Base-by-base conservation (phyloP, 176 grass and related monocot species). In the Avena atlantica region DNA sequence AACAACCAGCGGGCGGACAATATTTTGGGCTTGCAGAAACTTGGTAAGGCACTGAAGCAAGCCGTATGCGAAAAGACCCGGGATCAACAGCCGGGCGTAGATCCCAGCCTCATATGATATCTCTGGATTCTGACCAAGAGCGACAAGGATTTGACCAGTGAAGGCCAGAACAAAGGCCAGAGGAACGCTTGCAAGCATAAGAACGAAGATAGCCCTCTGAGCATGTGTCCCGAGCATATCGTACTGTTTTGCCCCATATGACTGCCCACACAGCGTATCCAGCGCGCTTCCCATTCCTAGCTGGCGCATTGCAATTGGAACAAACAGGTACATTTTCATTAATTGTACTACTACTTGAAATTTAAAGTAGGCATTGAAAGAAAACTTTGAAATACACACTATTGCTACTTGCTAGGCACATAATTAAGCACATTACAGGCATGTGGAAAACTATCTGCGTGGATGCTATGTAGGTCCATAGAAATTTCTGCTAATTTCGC, bases 11-110 rank as follows among this genome's bases (percentile, higher is more conserved):
- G 91, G 91, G 62, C 77, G 49, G 34, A 98, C 87, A 67, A 88
- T 89, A 63, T 91, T 98, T 82, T 98, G 96, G 69, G 90, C 84
- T 51, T 95, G 96, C 70, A 98, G 93, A 78, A 98, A 98, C 84
- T 87, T 98, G 65, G 91, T 91, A 49, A 93, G 88, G 82, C 93
- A 98, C 86, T 92, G 96, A 45, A 98, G 93, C 76, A 95, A 83
- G 82, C 93, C 92, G 24, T 98, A 98, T 3, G 93, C 96, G 19
- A 95, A 95, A 81, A 98, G 84, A n/a, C 92, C 86, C 50, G 96
- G 93, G 67, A 94, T 92, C 81, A 98, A 61, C 93, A 92, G 88
- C 70, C 68, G 36, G 55, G 93, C 84, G 31, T 98, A 95, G 0
- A 82, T 57, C 48, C 93, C 96, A 80, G 96, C 96, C 84, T 91